phyloP scores from a whole-genome alignment of 2,329 filamentous ascomycete species.

The Pestalotiopsis sp. region DNA sequence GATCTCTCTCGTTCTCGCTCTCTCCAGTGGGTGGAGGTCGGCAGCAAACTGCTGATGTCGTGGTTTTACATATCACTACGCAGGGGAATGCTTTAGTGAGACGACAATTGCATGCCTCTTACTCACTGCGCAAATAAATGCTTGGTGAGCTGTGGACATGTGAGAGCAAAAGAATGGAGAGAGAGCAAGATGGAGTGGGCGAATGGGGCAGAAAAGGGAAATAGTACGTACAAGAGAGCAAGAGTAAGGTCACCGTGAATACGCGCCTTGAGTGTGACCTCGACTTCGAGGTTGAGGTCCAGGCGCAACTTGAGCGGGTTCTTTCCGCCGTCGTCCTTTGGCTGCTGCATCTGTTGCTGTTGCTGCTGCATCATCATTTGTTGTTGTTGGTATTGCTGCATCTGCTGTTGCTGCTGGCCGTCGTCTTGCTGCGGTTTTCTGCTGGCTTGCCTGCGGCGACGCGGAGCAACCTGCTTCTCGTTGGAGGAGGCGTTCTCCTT shows the following conservation, averaged over 20 bases:
- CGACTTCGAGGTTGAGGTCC: slow-evolving; percentile 81
- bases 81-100: slow-evolving; percentile 14
- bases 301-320: slow-evolving; percentile 73
- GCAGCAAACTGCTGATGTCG: neutral
- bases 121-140: slow-evolving; percentile 12
- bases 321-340: slow-evolving; percentile 43
- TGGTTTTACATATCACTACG: slow-evolving; percentile 14
- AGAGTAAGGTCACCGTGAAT: slow-evolving; percentile 84
- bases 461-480: slow-evolving; percentile 31
- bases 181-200: neutral
- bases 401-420: slow-evolving; percentile 28
- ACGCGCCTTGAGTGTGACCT: slow-evolving; percentile 83
- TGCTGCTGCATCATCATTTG: slow-evolving; percentile 20
- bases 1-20: neutral
- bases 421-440: slow-evolving; percentile 22
- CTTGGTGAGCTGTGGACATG: slow-evolving; percentile 13
- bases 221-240: slow-evolving; percentile 58
- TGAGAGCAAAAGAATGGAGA: slow-evolving; percentile 1
- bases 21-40: neutral
- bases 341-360: slow-evolving; percentile 34
- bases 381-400: slow-evolving; percentile 23
- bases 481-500: slow-evolving; percentile 22
- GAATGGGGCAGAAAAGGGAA: neutral
- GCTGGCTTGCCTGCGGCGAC: slow-evolving; percentile 20
- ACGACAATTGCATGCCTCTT: slow-evolving; percentile 9